Percentiles rank a stretch among this genome's conserved stretches.
Conservation (phyloP, 352 stramenopile genomes). For the Aphanomyces cochlioides region DNA sequence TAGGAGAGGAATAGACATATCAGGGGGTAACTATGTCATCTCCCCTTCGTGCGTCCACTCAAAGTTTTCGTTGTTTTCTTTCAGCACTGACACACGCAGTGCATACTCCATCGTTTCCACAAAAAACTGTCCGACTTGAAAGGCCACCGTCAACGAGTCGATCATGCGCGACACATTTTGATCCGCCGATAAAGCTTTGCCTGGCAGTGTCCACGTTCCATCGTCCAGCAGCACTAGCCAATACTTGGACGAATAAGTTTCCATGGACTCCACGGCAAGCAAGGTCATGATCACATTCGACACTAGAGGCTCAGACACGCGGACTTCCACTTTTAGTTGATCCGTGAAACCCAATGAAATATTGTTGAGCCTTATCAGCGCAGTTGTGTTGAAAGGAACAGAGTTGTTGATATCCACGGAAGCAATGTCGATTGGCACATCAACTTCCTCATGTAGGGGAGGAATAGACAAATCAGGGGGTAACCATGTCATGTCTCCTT, state of each 20-base stretch:
- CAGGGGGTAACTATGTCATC: conserved; percentile 66
- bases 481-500: conserved; percentile 67
- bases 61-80: conserved; percentile 59
- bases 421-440: conserved; percentile 63
- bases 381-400: conserved; percentile 41
- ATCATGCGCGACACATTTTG: no score
- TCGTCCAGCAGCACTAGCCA: no score
- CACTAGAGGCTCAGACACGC: conserved; percentile 8
- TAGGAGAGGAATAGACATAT: no score
- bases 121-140: no score
- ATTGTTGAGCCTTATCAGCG: conserved; percentile 82
- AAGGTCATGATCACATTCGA: no score
- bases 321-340: conserved; percentile 58
- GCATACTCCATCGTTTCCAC: not conserved
- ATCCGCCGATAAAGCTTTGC: no score
- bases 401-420: conserved; percentile 63
- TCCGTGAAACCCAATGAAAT: conserved; percentile 42
- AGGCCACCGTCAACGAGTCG: no score
- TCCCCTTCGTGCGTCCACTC: conserved; percentile 69
- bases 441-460: no score
- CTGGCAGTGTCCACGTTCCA: no score
- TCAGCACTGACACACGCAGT: conserved; percentile 58
- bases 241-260: no score
- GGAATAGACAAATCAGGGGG: conserved; percentile 36
- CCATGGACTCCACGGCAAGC: no score